phyloP scores from a whole-genome alignment of 2,329 filamentous ascomycete genomes.

The Talaromyces verruculosus region DNA sequence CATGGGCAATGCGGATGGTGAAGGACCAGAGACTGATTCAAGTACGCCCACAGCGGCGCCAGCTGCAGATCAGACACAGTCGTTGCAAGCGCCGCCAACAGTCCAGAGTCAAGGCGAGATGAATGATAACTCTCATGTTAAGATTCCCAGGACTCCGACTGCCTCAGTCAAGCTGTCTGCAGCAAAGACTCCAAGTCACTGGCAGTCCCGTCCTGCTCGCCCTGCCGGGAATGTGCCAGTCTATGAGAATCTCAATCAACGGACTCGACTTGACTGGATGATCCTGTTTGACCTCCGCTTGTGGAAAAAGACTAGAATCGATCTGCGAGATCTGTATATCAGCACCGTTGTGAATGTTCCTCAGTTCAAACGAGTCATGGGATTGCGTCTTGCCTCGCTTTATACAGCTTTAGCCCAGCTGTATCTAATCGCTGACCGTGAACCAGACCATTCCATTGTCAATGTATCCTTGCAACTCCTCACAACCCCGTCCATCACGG shows the following conservation, averaged over 20 bases:
- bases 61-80: slow-evolving; percentile 69
- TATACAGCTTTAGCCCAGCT: slow-evolving; percentile 93
- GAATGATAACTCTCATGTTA: slow-evolving; percentile 43
- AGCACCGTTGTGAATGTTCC: slow-evolving; percentile 94
- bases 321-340: slow-evolving; percentile 90
- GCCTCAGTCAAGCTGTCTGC: slow-evolving; percentile 43
- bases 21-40: slow-evolving; percentile 68
- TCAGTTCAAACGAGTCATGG: slow-evolving; percentile 91
- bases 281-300: slow-evolving; percentile 91
- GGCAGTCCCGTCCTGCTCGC: slow-evolving; percentile 75
- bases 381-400: slow-evolving; percentile 87
- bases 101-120: slow-evolving; percentile 24
- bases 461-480: slow-evolving; percentile 95
- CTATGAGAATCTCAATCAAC: slow-evolving; percentile 84
- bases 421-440: slow-evolving; percentile 91
- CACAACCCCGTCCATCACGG: slow-evolving; percentile 93
- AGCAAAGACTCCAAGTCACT: slow-evolving; percentile 67
- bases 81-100: slow-evolving; percentile 55
- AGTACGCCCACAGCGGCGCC: slow-evolving; percentile 77
- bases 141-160: slow-evolving; percentile 80
- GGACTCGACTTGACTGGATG: slow-evolving; percentile 88
- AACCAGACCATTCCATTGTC: slow-evolving; percentile 98
- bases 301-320: slow-evolving; percentile 93
- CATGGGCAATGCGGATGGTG: slow-evolving; percentile 59
- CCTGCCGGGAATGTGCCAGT: slow-evolving; percentile 66